Evolutionary conservation across 2,329 filamentous ascomycete genomes (phyloP).

Genomic region (Alternaria infectoria): DNA sequence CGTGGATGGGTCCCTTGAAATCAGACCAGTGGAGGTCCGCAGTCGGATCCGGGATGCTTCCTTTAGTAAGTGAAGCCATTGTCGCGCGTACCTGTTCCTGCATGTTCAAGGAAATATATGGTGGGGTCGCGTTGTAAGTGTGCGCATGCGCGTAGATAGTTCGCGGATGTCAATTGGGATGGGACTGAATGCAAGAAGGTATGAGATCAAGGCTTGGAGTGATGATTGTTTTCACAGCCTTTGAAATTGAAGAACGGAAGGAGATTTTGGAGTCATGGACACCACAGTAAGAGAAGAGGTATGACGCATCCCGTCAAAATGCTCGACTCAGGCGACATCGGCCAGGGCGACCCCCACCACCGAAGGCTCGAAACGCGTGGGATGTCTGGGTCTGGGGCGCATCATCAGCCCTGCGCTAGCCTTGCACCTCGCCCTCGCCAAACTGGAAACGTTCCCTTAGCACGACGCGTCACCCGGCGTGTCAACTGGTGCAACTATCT

Average conservation of each 20-base stretch:
- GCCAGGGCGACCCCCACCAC: conserved; percentile 27
- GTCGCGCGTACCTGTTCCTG: conserved; percentile 27
- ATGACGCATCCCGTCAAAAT: conserved; percentile 30
- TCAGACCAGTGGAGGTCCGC: conserved; percentile 71
- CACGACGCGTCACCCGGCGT: conserved; percentile 23
- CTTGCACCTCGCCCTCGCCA: conserved; percentile 4
- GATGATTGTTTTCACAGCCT: background rate
- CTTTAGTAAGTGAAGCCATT: conserved; percentile 34
- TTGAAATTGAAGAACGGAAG: background rate
- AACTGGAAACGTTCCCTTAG: background rate
- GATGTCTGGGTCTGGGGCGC: conserved; percentile 3
- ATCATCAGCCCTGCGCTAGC: conserved; percentile 31
- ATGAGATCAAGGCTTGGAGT: too few species aligned
- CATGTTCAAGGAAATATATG: conserved; percentile 12
- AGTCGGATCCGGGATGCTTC: conserved; percentile 67
- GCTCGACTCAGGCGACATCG: conserved; percentile 40
- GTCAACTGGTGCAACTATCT: background rate
- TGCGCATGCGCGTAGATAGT: conserved; percentile 9
- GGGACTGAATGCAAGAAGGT: background rate
- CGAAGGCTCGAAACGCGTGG: conserved; percentile 11
- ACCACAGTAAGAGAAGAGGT: conserved; percentile 3
- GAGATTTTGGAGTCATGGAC: background rate
- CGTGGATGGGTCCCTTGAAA: conserved; percentile 71
- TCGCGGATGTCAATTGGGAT: conserved; percentile 1
- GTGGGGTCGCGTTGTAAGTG: conserved; percentile 17